Conservation (phyloP, 1,139 yeast species). For the Eremothecium coryli region DNA sequence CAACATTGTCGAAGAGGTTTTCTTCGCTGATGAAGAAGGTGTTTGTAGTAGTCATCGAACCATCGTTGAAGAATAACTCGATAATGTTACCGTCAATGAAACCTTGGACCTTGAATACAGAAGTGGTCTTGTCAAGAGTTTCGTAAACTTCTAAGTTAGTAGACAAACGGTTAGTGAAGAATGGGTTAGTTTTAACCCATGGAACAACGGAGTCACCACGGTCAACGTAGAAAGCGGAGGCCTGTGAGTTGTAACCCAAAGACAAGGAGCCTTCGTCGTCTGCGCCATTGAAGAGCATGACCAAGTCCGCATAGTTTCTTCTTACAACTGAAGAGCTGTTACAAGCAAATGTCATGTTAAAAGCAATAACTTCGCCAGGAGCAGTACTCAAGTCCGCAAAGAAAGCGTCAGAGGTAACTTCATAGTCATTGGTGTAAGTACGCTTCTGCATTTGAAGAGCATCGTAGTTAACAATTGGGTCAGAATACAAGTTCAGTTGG, state of each 20-base stretch:
- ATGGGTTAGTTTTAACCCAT: constrained; percentile 17
- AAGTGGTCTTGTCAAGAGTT: constrained; percentile 1
- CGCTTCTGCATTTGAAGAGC: background rate
- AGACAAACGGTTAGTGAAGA: constrained; percentile 13
- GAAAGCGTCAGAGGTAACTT: background rate
- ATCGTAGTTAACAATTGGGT: constrained; percentile 17
- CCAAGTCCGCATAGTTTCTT: constrained; percentile 12
- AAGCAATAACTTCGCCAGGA: constrained; percentile 11
- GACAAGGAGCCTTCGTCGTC: constrained; percentile 16
- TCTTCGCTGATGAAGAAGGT: constrained; percentile 21
- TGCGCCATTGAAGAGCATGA: constrained; percentile 12
- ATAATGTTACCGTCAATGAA: constrained; percentile 26
- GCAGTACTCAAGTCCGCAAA: background rate
- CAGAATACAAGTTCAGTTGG: constrained; percentile 20
- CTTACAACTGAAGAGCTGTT: constrained; percentile 11
- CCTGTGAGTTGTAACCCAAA: constrained; percentile 18
- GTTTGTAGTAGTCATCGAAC: constrained; percentile 22
- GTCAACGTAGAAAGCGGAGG: constrained; percentile 19
- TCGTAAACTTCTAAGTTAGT: constrained; percentile 5
- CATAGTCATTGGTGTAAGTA: background rate
- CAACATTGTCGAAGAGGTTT: constrained; percentile 13
- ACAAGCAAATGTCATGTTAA: constrained; percentile 14
- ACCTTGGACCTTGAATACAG: constrained; percentile 23
- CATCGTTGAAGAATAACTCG: constrained; percentile 29
- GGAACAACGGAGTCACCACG: constrained; percentile 18